phyloP scores from a whole-genome alignment of 2,329 filamentous ascomycete genomes.

The Aureobasidium sp. region DNA sequence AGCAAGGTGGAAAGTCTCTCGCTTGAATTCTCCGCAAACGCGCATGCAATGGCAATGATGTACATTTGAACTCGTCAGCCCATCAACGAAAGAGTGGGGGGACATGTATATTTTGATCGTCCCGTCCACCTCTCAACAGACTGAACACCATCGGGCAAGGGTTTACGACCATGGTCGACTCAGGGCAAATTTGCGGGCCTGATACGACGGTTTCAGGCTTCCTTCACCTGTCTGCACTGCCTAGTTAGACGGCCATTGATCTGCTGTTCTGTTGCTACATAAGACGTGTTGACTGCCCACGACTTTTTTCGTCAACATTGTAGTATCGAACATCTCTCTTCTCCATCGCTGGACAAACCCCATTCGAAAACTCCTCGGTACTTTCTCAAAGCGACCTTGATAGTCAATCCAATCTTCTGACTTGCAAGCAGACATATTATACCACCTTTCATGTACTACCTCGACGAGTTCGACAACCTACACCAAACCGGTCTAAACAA shows the following conservation, averaged over 20 bases:
- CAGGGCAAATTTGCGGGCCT: slow-evolving; percentile 8
- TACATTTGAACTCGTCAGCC: slow-evolving; percentile 5
- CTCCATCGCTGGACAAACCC: neutral
- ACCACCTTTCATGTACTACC: neutral
- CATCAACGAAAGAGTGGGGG: neutral
- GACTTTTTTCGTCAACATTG: neutral
- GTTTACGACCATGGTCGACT: neutral
- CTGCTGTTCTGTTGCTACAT: neutral
- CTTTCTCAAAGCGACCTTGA: neutral
- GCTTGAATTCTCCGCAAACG: neutral
- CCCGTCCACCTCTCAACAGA: neutral
- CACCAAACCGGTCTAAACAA: neutral
- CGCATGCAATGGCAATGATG: neutral
- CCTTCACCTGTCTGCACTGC: neutral
- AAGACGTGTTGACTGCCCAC: neutral
- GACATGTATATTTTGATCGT: slow-evolving; percentile 4
- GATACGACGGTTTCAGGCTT: slow-evolving; percentile 7
- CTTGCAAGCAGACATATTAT: neutral
- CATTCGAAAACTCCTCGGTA: neutral
- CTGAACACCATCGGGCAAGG: no score
- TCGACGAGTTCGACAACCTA: neutral
- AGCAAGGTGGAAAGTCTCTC: neutral
- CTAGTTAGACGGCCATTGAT: neutral
- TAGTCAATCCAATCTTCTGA: neutral
- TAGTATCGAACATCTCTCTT: neutral